Evolutionary conservation across 352 stramenopile species (phyloP).

Genomic region (Globisporangium middletonii): DNA sequence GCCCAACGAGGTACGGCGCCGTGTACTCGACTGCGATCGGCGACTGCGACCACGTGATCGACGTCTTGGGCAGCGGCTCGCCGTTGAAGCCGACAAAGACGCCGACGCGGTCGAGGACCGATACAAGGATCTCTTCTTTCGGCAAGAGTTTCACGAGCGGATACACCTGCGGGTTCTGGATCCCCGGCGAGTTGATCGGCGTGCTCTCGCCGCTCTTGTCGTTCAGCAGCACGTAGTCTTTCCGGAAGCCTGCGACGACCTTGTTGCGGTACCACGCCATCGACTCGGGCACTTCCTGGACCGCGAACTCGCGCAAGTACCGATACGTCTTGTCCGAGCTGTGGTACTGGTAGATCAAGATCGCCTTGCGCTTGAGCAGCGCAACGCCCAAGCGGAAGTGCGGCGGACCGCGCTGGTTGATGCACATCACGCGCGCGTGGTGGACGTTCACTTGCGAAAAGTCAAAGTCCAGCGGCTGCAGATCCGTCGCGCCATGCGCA

Average conservation of each 20-base stretch:
- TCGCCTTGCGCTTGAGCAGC: constrained; percentile 50
- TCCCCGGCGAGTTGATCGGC: constrained; percentile 62
- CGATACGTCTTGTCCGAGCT: constrained; percentile 72
- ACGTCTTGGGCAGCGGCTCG: constrained; percentile 76
- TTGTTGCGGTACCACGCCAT: constrained; percentile 89
- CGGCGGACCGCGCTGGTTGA: constrained; percentile 80
- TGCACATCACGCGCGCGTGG: constrained; percentile 62
- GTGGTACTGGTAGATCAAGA: constrained; percentile 83
- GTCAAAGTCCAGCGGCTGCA: constrained; percentile 73
- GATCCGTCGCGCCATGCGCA: constrained; percentile 70
- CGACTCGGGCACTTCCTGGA: constrained; percentile 63
- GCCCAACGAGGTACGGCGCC: constrained; percentile 66
- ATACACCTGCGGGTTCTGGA: constrained; percentile 60
- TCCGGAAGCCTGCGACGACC: constrained; percentile 69
- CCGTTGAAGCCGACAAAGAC: constrained; percentile 79
- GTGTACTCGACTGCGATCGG: constrained; percentile 74
- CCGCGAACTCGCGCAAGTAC: constrained; percentile 72
- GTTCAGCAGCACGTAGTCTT: constrained; percentile 78
- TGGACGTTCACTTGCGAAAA: constrained; percentile 73
- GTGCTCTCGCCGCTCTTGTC: constrained; percentile 73
- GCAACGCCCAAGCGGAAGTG: constrained; percentile 80
- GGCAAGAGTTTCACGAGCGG: constrained; percentile 76
- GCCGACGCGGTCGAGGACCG: constrained; percentile 77
- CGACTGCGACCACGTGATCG: constrained; percentile 76
- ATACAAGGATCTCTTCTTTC: constrained; percentile 81